These are phyloP conservation scores for Scedosporium aurantiacum DNA, from an alignment of 2,329 filamentous ascomycete genomes.

Conservation along the genomic window DNA sequence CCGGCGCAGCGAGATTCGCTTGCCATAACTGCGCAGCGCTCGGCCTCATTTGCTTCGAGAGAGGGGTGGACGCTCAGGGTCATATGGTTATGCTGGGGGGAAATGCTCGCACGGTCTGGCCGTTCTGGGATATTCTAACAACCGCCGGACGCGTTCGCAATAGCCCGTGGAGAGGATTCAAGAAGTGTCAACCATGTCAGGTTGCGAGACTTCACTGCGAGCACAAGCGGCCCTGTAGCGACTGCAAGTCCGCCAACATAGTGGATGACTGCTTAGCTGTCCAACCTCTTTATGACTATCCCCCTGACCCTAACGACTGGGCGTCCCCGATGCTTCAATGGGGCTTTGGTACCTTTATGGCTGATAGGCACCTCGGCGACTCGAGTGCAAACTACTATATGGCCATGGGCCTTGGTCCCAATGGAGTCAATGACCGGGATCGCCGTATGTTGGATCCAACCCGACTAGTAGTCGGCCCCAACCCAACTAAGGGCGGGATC, in stretches of 20 bases:
- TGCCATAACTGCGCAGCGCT: conserved; percentile 9
- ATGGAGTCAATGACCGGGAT: conserved; percentile 14
- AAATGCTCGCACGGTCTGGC: neutral
- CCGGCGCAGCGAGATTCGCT: neutral
- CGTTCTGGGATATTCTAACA: neutral
- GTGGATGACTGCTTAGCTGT: neutral
- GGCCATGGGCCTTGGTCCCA: conserved; percentile 17
- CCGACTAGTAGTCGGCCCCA: neutral
- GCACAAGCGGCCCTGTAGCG: conserved; percentile 25
- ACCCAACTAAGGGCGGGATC: neutral
- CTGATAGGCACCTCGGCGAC: conserved; percentile 4
- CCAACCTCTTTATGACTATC: too few species aligned
- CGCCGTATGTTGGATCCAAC: conserved; percentile 7
- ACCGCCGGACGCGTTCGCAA: neutral
- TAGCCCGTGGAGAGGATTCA: neutral
- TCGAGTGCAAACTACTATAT: conserved; percentile 21
- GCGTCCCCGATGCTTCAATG: conserved; percentile 9
- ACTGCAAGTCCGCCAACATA: conserved; percentile 14
- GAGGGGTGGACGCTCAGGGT: neutral
- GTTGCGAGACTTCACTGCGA: conserved; percentile 17
- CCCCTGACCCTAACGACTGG: too few species aligned
- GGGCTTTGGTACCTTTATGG: conserved; percentile 10
- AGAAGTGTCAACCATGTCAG: conserved; percentile 6
- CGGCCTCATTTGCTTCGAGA: conserved; percentile 9
- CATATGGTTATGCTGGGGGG: too few species aligned